These are phyloP conservation scores for Phytophthora meadii DNA, from an alignment of 352 stramenopile genomes.

Conservation along the genomic window DNA sequence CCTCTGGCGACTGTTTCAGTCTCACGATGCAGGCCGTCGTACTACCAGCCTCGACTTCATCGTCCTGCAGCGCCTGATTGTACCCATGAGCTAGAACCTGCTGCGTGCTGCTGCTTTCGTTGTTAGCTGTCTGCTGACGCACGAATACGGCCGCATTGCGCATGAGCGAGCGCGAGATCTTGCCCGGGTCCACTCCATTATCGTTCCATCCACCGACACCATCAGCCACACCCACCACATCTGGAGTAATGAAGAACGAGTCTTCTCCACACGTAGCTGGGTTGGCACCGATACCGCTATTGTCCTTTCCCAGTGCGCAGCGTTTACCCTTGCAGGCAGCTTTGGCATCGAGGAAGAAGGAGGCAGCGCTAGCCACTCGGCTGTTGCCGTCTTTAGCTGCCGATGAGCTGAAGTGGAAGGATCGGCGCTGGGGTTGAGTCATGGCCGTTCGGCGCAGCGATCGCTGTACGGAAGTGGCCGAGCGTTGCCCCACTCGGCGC, in stretches of 20 bases:
- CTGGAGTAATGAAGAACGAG: slow-evolving; percentile 75
- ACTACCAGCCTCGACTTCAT: slow-evolving; percentile 77
- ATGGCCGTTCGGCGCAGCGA: slow-evolving; percentile 27
- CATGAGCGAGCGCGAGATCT: slow-evolving; percentile 83
- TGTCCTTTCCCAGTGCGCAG: slow-evolving; percentile 57
- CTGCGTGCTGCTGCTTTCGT: slow-evolving; percentile 49
- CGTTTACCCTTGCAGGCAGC: slow-evolving; percentile 77
- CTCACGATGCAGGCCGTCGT: slow-evolving; percentile 81
- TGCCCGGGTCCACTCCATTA: slow-evolving; percentile 78
- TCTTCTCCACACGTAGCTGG: slow-evolving; percentile 72
- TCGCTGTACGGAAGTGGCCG: slow-evolving; percentile 32
- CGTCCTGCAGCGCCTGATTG: slow-evolving; percentile 63
- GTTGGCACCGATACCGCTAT: slow-evolving; percentile 53
- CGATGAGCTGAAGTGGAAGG: slow-evolving; percentile 38
- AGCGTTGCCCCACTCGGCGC: slow-evolving; percentile 27
- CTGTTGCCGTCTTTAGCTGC: slow-evolving; percentile 12
- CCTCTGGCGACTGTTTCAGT: slow-evolving; percentile 55
- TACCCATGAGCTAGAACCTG: slow-evolving; percentile 67
- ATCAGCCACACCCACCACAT: slow-evolving; percentile 74
- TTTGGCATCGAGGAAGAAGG: slow-evolving; percentile 78
- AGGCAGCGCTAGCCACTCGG: slow-evolving; percentile 38
- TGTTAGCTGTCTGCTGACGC: slow-evolving; percentile 36
- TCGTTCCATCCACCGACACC: slow-evolving; percentile 86
- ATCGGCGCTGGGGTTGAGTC: slow-evolving; percentile 13
- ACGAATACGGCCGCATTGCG: slow-evolving; percentile 65